Conservation (phyloP, 177 flowering plant genomes). For the Vitis hybrid region DNA sequence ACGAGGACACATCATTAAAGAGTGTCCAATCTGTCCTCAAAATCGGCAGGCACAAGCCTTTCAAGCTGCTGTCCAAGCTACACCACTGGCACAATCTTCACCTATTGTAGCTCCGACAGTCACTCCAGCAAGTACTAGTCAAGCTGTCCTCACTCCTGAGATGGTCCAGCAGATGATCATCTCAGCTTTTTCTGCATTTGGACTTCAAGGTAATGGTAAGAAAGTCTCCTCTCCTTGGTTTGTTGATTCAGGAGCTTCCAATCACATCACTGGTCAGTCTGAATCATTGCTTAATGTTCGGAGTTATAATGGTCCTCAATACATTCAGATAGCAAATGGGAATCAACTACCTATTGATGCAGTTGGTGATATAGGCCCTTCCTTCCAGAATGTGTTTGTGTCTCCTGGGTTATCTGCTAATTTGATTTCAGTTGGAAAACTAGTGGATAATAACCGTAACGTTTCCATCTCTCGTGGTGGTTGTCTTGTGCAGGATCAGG, state of each 20-base stretch:
- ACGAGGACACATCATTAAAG: constrained; percentile 3
- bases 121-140: background rate
- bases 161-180: constrained; percentile 10
- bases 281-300: too few species aligned
- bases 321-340: background rate
- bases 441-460: constrained; percentile 14
- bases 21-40: background rate
- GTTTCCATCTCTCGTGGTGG: constrained; percentile 20
- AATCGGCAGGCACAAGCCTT: background rate
- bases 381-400: constrained; percentile 1
- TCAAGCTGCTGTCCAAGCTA: background rate
- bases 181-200: constrained; percentile 8
- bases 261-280: constrained; percentile 2
- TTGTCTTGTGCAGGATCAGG: constrained; percentile 20
- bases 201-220: constrained; percentile 8
- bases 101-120: background rate
- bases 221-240: background rate
- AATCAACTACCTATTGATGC: background rate
- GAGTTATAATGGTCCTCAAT: too few species aligned
- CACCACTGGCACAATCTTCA: too few species aligned
- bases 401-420: constrained; percentile 8
- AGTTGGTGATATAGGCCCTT: background rate
- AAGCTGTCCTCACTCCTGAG: too few species aligned
- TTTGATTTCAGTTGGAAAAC: background rate
- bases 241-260: constrained; percentile 8